Conservation (phyloP, 345 rosid genomes). For the Pelargonium nanum region DNA sequence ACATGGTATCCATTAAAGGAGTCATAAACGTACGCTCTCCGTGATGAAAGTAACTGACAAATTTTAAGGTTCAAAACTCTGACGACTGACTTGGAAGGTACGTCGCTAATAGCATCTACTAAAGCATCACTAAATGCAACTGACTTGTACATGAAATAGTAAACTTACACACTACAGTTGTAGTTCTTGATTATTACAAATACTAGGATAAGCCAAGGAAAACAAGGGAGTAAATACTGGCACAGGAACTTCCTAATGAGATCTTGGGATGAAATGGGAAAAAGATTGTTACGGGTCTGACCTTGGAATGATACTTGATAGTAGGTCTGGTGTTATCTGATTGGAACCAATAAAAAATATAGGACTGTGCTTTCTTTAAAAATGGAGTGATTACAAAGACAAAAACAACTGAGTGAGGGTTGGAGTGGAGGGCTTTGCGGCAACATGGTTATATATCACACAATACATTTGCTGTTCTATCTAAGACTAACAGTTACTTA, state of each 20-base stretch:
- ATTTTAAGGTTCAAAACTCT: conserved; percentile 2
- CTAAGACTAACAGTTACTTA: background rate
- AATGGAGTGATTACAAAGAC: background rate
- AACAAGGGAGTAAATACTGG: no score
- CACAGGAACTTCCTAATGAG: no score
- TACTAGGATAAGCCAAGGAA: no score
- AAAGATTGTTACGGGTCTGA: no score
- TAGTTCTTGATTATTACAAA: no score
- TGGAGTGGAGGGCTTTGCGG: background rate
- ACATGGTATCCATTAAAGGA: conserved; percentile 26
- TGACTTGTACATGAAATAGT: background rate
- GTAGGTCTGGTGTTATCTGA: background rate
- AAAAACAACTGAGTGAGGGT: background rate
- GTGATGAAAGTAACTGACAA: conserved; percentile 13
- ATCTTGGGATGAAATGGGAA: no score
- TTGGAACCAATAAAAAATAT: background rate
- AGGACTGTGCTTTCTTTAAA: background rate
- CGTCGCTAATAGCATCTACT: conserved; percentile 7
- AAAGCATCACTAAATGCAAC: conserved; percentile 6
- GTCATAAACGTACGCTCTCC: conserved; percentile 22
- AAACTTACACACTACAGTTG: background rate
- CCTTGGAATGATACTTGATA: no score
- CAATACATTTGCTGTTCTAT: background rate
- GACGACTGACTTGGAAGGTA: conserved; percentile 3
- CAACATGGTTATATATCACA: background rate